phyloP scores from a whole-genome alignment of 2,329 filamentous ascomycete genomes.

The Aureobasidium sp. region DNA sequence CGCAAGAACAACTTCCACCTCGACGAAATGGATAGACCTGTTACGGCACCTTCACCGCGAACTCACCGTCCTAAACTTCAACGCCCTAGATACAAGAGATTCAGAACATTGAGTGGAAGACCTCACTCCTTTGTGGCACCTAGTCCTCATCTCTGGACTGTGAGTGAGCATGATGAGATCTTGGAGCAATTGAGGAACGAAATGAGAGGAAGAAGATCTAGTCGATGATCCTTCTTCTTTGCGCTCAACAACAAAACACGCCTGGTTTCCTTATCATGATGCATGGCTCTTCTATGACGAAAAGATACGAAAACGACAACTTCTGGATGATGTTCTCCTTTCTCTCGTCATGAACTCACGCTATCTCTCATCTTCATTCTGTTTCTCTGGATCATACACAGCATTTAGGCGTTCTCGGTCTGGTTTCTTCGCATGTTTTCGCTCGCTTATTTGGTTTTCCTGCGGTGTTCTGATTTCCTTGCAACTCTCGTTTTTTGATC shows the following conservation, averaged over 20 bases:
- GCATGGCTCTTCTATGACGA: neutral
- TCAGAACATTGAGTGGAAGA: slow-evolving; percentile 30
- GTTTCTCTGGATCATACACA: neutral
- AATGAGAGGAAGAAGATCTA: slow-evolving; percentile 3
- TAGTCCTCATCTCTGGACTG: slow-evolving; percentile 33
- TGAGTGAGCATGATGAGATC: slow-evolving; percentile 32
- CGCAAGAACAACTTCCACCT: slow-evolving; percentile 18
- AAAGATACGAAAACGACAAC: neutral
- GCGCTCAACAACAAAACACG: neutral
- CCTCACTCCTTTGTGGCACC: slow-evolving; percentile 35
- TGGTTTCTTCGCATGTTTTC: neutral
- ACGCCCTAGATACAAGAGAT: slow-evolving; percentile 19
- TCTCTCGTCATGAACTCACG: neutral
- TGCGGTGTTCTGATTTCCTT: neutral
- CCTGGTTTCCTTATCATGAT: neutral
- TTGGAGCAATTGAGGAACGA: neutral
- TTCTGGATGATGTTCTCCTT: neutral
- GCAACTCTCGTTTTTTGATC: neutral
- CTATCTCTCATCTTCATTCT: neutral
- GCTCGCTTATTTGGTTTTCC: neutral
- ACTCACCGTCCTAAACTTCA: slow-evolving; percentile 3
- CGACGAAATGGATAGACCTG: neutral
- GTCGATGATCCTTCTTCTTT: neutral
- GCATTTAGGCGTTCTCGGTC: neutral
- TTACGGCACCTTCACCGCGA: neutral